phyloP scores from a whole-genome alignment of 805 yeast species.

The Yamadazyma sp. region DNA sequence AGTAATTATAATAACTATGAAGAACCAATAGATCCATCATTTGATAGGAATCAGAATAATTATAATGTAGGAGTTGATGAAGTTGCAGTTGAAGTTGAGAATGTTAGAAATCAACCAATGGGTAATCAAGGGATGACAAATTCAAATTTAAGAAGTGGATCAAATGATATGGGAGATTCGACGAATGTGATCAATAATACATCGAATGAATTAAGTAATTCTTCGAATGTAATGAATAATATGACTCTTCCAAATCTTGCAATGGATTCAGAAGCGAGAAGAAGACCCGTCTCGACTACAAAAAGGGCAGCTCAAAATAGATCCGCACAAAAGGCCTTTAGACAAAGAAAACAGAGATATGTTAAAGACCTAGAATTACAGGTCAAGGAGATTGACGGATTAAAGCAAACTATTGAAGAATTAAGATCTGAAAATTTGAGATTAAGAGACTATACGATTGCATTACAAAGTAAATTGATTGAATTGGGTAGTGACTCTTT shows the following conservation, averaged over 20 bases:
- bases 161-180: too few relatives aligned
- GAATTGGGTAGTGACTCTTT: constrained; percentile 32
- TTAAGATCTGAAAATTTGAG: constrained; percentile 67
- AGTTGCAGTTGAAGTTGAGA: constrained; percentile 22
- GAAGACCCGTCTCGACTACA: constrained; percentile 52
- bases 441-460: constrained; percentile 68
- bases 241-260: too few relatives aligned
- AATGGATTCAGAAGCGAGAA: constrained; percentile 1
- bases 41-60: constrained; percentile 18
- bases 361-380: constrained; percentile 75
- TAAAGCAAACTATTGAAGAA: constrained; percentile 63
- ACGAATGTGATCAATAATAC: too few relatives aligned
- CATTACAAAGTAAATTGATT: constrained; percentile 64
- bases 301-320: constrained; percentile 92
- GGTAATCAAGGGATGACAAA: too few relatives aligned
- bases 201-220: too few relatives aligned
- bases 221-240: not conserved
- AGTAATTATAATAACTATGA: constrained; percentile 19
- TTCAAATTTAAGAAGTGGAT: too few relatives aligned
- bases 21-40: constrained; percentile 29
- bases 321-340: constrained; percentile 87
- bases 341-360: constrained; percentile 78
- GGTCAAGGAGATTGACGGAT: constrained; percentile 58
- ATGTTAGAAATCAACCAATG: constrained; percentile 1
- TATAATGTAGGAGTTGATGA: constrained; percentile 12